A percentile compares a stretch with the other conserved stretches of the same genome.
phyloP scores from a whole-genome alignment of 83 land plant genomes.

The Larix sibirica region DNA sequence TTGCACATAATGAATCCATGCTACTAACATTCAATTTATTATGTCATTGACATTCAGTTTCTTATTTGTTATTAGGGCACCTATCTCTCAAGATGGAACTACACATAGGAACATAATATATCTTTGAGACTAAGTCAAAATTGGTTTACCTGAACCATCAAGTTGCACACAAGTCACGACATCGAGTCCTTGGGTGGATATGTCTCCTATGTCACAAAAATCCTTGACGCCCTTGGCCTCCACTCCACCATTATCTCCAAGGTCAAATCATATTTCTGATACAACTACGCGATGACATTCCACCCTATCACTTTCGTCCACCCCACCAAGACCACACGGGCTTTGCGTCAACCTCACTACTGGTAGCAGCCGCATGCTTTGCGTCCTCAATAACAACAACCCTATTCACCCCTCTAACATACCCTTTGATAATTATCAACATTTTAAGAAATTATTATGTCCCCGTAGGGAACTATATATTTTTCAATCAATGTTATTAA shows the following conservation, averaged over 20 bases:
- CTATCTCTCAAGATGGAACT: too few species aligned
- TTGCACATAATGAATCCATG: too few species aligned
- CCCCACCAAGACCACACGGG: slow-evolving; percentile 53
- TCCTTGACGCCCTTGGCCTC: slow-evolving; percentile 62
- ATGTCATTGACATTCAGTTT: too few species aligned
- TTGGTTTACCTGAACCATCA: slow-evolving; percentile 12
- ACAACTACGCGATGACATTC: slow-evolving; percentile 15
- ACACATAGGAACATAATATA: too few species aligned
- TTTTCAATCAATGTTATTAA: too few species aligned
- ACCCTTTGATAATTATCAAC: neutral
- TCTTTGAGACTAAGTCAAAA: too few species aligned
- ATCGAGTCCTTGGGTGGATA: slow-evolving; percentile 91
- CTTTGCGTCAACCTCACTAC: slow-evolving; percentile 71
- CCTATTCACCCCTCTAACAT: slow-evolving; percentile 55
- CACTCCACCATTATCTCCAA: slow-evolving; percentile 39
- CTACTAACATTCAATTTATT: too few species aligned
- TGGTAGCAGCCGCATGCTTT: slow-evolving; percentile 58
- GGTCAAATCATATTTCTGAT: slow-evolving; percentile 55
- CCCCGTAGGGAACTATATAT: too few species aligned
- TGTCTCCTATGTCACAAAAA: slow-evolving; percentile 77
- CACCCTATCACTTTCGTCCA: slow-evolving; percentile 34
- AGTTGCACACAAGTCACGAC: slow-evolving; percentile 33
- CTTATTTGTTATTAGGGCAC: too few species aligned
- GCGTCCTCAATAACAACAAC: slow-evolving; percentile 56
- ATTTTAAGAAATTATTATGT: too few species aligned